Base-by-base conservation (phyloP, 768 basidiomycete genomes). In the Mycena polygramma region DNA sequence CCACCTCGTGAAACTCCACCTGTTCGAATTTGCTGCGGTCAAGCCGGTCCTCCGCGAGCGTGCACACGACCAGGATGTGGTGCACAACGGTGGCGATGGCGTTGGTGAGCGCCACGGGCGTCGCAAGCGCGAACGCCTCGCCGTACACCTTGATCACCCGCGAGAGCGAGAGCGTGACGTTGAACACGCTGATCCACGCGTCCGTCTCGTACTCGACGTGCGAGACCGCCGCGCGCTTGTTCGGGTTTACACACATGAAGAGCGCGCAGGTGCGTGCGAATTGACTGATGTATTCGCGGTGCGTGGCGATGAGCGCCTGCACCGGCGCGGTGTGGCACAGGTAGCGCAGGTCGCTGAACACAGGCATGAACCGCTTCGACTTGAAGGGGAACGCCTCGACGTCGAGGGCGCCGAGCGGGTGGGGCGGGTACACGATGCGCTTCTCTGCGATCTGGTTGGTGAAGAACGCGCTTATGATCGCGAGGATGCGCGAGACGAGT, bases 121-220 rank as follows among this genome's bases (percentile, higher is more conserved):
- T 85, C 1, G 89, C 85, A 57, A 83, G 83, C n/a, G 86, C 80
- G 77, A 92, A 97, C 0, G 94, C 92, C 73, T 94, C 94, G 8
- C 96, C 97, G 70, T 95, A 94, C 1, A 92, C 92, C 77, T 95
- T 94, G 83, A 95, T 94, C 48, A 95, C 90, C 52, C 95, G 91
- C 8, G 94, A 93, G 30, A 99, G 82, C 41, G 95, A 96, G 13
- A 97, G 88, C 8, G 96, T 96, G 26, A 98, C 93, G 74, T 97
- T 96, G 81, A 99, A 99, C 17, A 98, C 95, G 75, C 92, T 94
- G 71, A 98, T 95, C 97, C 97, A 98, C 22, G 93, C 92, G 73
- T 99, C 98, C 37, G 93, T 93, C 82, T 99, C 98, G 82, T 94
- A 99, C 79, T 98, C 97, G 75, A 99, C 90, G 74, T 99, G 98